Base-by-base conservation (phyloP, 1,284 basidiomycete genomes). In the Acaromyces ingoldii region DNA sequence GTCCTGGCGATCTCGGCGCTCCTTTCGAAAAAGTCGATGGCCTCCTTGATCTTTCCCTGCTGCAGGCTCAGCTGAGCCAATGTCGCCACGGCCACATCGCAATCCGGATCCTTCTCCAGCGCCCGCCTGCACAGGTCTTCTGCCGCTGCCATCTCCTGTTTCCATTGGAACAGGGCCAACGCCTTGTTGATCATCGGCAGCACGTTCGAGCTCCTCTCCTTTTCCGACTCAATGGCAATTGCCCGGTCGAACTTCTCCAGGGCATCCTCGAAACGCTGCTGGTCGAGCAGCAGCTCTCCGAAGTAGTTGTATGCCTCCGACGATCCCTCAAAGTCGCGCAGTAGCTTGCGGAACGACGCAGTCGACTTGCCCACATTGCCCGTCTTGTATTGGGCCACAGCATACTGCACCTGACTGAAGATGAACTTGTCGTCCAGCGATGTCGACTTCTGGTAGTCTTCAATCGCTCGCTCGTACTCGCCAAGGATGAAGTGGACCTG, bases 401-500 rank as follows among this genome's bases (percentile, higher is more conserved):
- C 95, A 47, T 92, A 82, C 75, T 99, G 95, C 62, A 99, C 93
- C 64, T 96, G 92, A 56, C 86, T 87, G 80, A 93, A 96, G 59
- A 96, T 90, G 69, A 93, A 96, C 25, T 79, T 75, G 57, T 85
- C 81, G 70, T 95, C 91, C 39, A 95, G 81, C 60, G 84, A 81
- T 24, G 85, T 88, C 9, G 90, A 93, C 76, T 89, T 87, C 30
- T 83, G 84, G 80, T 97, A 98, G 78, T 97, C 89, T 69, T 85
- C 82, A 29, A 91, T 87, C 0, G 93, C 93, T 44, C 86, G 81
- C 15, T 81, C 80, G 76, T 87, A 96, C 64, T 96, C 86, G 77
- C 87, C 87, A 80, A 92, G 89, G 76, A 98, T 96, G 78, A 97
- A 98, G 77, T 90, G 82, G 38, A 98, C 95, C 81, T 99, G 95